Evolutionary conservation across 805 yeast species (phyloP), one percentile per base, ranked within the genome.

Genomic region (Suhomyces canberraensis): DNA sequence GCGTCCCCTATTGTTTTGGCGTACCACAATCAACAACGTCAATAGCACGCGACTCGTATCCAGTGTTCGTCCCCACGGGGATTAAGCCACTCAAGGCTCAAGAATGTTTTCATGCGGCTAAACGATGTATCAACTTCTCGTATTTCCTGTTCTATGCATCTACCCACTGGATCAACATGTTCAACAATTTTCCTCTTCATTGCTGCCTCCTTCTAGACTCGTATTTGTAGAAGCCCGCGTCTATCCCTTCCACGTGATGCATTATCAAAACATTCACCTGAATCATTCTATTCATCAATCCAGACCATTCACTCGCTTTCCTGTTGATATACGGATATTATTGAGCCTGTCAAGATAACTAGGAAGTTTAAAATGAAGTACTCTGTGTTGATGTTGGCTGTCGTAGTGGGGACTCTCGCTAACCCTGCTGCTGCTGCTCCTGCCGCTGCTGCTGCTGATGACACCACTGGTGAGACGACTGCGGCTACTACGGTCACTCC

Each of bases 401-500:
- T 27, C 16, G 25, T 25, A 3, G 32, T 29, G 5, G 15, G 21
- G 9, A 32, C 16, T 17, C 4, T 34, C 24, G 40, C 50, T 16
- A 45, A 42, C 3, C 37, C 51, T 15, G 31, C 52, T 9, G 39
- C 44, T 21, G 32, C 34, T n/a, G 38, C 42, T 9, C 21, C 33
- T 14, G 31, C 41, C 16, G 38, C 31, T 29, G 31, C 38, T n/a
- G 34, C 29, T 1, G 20, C 36, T 11, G 32, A 33, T 26, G 42
- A 38, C 16, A 39, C 54, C 19, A 42, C 49, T 4, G 46, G 39
- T 14, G 45, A 51, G 13, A 50, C 47, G 25, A 45, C 56, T 15
- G 28, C 51, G 22, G 41, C 50, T 19, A 28, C 51, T 18, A 39
- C 54, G 21, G 42, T 48, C 4, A 45, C 39, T 14, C 44, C 52